Base-by-base conservation (phyloP, 2,329 filamentous ascomycete species). In the Rachicladosporium sp. region DNA sequence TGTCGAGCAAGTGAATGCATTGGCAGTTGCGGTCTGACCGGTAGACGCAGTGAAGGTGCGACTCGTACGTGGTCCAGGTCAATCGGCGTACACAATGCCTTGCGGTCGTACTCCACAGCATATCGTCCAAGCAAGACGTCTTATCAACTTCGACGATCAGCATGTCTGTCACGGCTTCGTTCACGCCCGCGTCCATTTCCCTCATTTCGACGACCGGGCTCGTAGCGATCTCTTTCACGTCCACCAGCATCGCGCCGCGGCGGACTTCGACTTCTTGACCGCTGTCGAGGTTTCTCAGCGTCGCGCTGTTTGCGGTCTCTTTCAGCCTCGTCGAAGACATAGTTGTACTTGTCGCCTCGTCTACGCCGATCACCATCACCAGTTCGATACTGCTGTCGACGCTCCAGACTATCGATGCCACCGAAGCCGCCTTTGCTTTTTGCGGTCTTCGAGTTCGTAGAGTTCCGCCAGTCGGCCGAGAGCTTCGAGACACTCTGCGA, bases 401-500 rank as follows among this genome's bases (percentile, higher is more conserved):
- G 91, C 65, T 96, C 88, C 43, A 98, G 67, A 46, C 82, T 80
- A 41, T 79, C 76, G 27, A 96, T 84, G 42, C 91, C 91, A 48
- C 91, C 91, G 67, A 93, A 98, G 5, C 91, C 91, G 38, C 85
- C 86, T 27, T 69, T 70, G 60, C 60, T 73, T 52, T 61, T 67
- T 65, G 66, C 65, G 34, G 89, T 74, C 65, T 93, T 95, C 31
- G 73, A 74, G 55, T 93, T 93, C 12, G 88, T 86, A 32, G 80
- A 80, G 44, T 77, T 81, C 46, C 91, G 75, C 91, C 91, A 98
- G 10, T 80, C 79, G 46, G 93, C 85, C 34, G 86, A 91, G 6
- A 98, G 66, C 57, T 86, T 89, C 46, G 75, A 78, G 8, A 82
- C 91, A 57, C 86, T 94, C 65, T 98, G 91, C 8, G 88, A 95